Evolutionary conservation across 805 yeast species (phyloP).

Genomic region (Metschnikowia rubicola): DNA sequence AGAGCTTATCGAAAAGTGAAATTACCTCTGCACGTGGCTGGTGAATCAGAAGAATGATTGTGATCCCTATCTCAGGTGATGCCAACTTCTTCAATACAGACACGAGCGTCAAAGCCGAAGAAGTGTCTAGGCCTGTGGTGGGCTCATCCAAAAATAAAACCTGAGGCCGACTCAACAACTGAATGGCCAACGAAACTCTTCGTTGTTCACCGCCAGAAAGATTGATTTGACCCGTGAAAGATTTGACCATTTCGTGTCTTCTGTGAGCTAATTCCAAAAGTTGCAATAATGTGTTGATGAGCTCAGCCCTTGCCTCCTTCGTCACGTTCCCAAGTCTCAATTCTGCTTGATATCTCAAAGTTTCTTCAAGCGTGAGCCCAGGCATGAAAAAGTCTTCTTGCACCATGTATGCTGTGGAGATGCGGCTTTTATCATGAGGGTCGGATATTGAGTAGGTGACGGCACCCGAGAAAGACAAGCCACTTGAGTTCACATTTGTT

Average conservation of each 20-base stretch:
- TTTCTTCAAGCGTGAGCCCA: conserved; percentile 68
- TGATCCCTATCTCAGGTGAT: conserved; percentile 54
- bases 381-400: conserved; percentile 76
- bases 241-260: conserved; percentile 54
- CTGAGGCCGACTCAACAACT: conserved; percentile 72
- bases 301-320: conserved; percentile 39
- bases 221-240: conserved; percentile 49
- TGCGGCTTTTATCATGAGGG: conserved; percentile 9
- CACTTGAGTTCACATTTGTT: conserved; percentile 37
- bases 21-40: conserved; percentile 82
- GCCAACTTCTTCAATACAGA: conserved; percentile 52
- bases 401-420: conserved; percentile 58
- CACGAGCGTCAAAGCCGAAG: conserved; percentile 64
- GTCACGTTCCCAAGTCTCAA: conserved; percentile 54
- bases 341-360: conserved; percentile 67
- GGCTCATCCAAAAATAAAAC: conserved; percentile 81
- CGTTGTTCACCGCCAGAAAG: conserved; percentile 85
- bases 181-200: conserved; percentile 73
- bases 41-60: conserved; percentile 73
- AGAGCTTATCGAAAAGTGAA: conserved; percentile 60
- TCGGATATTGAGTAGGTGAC: conserved; percentile 29
- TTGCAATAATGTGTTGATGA: conserved; percentile 58
- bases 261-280: conserved; percentile 68
- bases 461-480: conserved; percentile 41
- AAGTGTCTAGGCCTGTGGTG: conserved; percentile 82